Conservation (phyloP, 2,329 filamentous ascomycete genomes). For the Alternaria incomplexa region DNA sequence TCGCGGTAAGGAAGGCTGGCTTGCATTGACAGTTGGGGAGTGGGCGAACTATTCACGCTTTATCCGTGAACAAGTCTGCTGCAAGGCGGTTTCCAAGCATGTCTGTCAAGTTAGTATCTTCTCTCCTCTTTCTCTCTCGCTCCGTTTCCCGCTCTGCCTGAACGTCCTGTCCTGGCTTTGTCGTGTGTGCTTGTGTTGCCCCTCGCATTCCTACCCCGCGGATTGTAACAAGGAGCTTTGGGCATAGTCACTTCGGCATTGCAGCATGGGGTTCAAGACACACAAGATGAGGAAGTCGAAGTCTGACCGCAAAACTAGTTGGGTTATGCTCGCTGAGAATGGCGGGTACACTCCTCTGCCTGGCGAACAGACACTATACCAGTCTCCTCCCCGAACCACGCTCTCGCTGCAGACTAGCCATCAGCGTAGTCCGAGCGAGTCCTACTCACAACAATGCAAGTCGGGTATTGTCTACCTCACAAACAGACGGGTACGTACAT, state of each 20-base stretch:
- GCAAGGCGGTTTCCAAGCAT: constrained; percentile 30
- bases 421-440: constrained; percentile 66
- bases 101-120: constrained; percentile 50
- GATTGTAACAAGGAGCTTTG: constrained; percentile 7
- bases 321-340: constrained; percentile 86
- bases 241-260: neutral
- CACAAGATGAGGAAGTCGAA: constrained; percentile 34
- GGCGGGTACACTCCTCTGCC: constrained; percentile 82
- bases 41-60: constrained; percentile 27
- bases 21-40: constrained; percentile 24
- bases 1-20: constrained; percentile 17
- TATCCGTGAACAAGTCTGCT: constrained; percentile 28
- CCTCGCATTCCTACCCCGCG: constrained; percentile 14
- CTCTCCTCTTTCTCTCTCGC: constrained; percentile 7
- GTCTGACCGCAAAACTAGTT: constrained; percentile 60
- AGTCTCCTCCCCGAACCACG: constrained; percentile 78
- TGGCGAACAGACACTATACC: constrained; percentile 81
- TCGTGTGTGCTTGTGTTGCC: neutral
- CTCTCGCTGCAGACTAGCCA: constrained; percentile 76
- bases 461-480: constrained; percentile 80
- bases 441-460: constrained; percentile 74
- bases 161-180: neutral
- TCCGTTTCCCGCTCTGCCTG: neutral
- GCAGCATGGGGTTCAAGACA: constrained; percentile 9
- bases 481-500: constrained; percentile 72